phyloP scores from a whole-genome alignment of 495 filamentous ascomycete species.

The Hypoxylon trugodes region DNA sequence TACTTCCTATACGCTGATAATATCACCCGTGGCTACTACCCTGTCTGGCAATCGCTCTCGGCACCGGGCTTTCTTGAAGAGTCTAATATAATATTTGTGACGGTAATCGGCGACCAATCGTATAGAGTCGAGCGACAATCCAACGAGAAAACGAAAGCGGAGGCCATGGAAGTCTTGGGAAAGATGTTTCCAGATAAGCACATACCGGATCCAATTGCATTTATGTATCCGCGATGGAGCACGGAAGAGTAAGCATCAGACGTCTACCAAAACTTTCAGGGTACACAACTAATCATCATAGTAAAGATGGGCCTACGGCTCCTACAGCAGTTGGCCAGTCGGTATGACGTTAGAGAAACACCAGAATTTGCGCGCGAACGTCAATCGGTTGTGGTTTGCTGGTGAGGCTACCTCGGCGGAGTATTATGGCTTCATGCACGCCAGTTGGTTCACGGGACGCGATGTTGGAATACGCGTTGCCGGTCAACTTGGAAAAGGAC shows the following conservation, averaged over 20 bases:
- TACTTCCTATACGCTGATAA: conserved; percentile 77
- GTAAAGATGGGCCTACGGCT: conserved; percentile 67
- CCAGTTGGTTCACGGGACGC: conserved; percentile 66
- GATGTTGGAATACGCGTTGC: conserved; percentile 63
- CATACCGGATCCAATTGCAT: conserved; percentile 72
- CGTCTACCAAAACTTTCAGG: neutral
- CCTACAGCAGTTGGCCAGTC: conserved; percentile 78
- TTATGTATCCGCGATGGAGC: conserved; percentile 77
- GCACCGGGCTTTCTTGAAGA: conserved; percentile 66
- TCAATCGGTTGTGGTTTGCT: conserved; percentile 72
- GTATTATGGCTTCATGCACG: conserved; percentile 78
- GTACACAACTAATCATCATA: conserved; percentile 1
- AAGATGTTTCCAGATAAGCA: conserved; percentile 69
- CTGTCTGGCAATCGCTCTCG: conserved; percentile 74
- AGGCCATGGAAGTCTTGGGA: conserved; percentile 69
- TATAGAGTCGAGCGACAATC: conserved; percentile 71
- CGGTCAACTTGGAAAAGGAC: conserved; percentile 45
- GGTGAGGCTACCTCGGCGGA: conserved; percentile 74
- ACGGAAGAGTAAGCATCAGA: conserved; percentile 50
- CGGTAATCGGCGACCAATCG: conserved; percentile 67
- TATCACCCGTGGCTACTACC: conserved; percentile 70
- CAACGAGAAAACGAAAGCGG: conserved; percentile 65
- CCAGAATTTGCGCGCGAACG: conserved; percentile 76
- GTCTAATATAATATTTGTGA: conserved; percentile 75
- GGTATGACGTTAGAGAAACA: conserved; percentile 73